Evolutionary conservation across 2,329 filamentous ascomycete species (phyloP), one percentile per base, ranked within the genome.

Genomic region (Mycosphaerella sp.): DNA sequence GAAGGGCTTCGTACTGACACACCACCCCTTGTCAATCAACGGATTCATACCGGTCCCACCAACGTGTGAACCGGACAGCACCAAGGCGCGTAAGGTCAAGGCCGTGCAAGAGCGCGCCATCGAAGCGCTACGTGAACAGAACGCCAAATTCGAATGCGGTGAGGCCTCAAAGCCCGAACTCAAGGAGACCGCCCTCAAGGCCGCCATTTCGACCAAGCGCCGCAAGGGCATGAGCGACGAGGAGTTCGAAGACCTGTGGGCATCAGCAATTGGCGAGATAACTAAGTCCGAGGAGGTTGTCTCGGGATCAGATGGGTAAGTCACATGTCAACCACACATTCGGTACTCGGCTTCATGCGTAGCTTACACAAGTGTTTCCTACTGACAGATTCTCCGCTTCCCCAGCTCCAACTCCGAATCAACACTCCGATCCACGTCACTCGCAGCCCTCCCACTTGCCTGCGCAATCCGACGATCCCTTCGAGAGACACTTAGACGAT

Each of bases 21-120:
- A 84, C 1, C 92, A 97, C 68, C 91, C 92, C 1, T 76, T 97
- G 21, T 86, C 90, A 0, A 69, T 96, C 0, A 84, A 85, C 46
- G 91, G 93, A 0, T 67, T 95, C 3, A 67, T 97, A 4, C 93
- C 93, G 6, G 74, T 98, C 7, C 84, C 91, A 5, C 92, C 95
- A 1, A 91, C 89, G 4, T 98, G 93, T 70, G 92, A 96, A 72
- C 87, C 93, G 0, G 95, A 98, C 70, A 90, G 90, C 57, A 89
- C 95, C 66, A 96, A 95, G 70, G 89, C 86, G 6, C 83, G 89
- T 39, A 86, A 87, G 14, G 86, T 97, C 46, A 89, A 92, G 65
- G 82, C 85, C 17, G 89, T 98, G 12, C 89, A 91, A 6, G 86
- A 97, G 68, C 87, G 85, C 69, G 90, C 88, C 1, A 80, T 97